Conservation (phyloP, 2,329 filamentous ascomycete genomes). For the Calycina marina region DNA sequence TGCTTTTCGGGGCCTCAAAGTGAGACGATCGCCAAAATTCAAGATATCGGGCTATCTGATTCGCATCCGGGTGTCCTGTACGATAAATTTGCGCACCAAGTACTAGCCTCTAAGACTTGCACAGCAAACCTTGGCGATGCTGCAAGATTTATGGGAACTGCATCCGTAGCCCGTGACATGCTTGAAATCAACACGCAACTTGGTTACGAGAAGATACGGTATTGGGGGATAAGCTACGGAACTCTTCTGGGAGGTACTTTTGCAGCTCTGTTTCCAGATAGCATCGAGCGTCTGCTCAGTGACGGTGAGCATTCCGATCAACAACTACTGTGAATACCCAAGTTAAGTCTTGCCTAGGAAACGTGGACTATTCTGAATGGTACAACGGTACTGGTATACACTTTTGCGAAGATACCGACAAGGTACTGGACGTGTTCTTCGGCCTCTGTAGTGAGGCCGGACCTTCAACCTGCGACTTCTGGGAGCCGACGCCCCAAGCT, state of each 20-base stretch:
- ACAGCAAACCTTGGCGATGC: slow-evolving; percentile 19
- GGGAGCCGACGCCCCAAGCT: slow-evolving; percentile 9
- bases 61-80: slow-evolving; percentile 32
- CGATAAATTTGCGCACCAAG: slow-evolving; percentile 29
- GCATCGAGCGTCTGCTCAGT: slow-evolving; percentile 26
- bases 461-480: slow-evolving; percentile 13
- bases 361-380: slow-evolving; percentile 18
- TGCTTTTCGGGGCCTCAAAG: slow-evolving; percentile 3
- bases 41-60: slow-evolving; percentile 31
- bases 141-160: slow-evolving; percentile 3
- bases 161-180: slow-evolving; percentile 8
- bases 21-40: slow-evolving; percentile 1
- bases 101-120: slow-evolving; percentile 26
- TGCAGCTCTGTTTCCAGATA: slow-evolving; percentile 27
- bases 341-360: no score
- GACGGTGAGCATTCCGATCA: slow-evolving; percentile 6
- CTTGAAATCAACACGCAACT: slow-evolving; percentile 3
- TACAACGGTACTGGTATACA: slow-evolving; percentile 25
- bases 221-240: slow-evolving; percentile 35
- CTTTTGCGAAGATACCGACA: slow-evolving; percentile 24
- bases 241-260: slow-evolving; percentile 28
- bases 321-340: no score
- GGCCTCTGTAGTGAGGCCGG: slow-evolving; percentile 23
- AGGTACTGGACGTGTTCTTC: slow-evolving; percentile 18
- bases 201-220: slow-evolving; percentile 1